These are phyloP conservation scores for Paecilomyces variotii DNA, from an alignment of 2,329 filamentous ascomycete species.

Conservation along the genomic window DNA sequence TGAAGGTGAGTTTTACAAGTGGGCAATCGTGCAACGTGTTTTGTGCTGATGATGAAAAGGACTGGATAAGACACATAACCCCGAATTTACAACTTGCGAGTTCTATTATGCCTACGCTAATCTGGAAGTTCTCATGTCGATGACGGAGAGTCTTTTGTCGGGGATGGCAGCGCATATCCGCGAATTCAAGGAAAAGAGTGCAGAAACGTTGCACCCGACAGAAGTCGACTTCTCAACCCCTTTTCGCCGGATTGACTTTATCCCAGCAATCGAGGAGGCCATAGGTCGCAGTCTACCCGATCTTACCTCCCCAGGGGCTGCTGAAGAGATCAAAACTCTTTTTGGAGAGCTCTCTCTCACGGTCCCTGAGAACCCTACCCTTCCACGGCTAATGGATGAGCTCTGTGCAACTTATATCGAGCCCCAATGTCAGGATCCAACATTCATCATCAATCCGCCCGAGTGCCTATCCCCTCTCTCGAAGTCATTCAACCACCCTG, in stretches of 20 bases:
- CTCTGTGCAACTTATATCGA: constrained; percentile 73
- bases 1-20: constrained; percentile 51
- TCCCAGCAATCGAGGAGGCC: constrained; percentile 65
- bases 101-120: constrained; percentile 86
- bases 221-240: constrained; percentile 50
- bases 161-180: constrained; percentile 49
- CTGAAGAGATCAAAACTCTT: constrained; percentile 49
- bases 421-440: constrained; percentile 60
- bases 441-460: constrained; percentile 85
- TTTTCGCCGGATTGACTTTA: constrained; percentile 67
- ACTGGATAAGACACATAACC: constrained; percentile 84
- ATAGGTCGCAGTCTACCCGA: constrained; percentile 61
- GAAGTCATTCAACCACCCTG: constrained; percentile 70
- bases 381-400: constrained; percentile 70
- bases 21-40: background rate
- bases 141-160: constrained; percentile 65
- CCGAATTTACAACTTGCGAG: constrained; percentile 95
- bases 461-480: constrained; percentile 84
- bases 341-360: constrained; percentile 45
- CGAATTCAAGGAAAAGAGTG: constrained; percentile 31
- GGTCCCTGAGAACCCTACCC: constrained; percentile 46
- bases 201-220: constrained; percentile 39
- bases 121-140: constrained; percentile 63
- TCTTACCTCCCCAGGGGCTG: constrained; percentile 47
- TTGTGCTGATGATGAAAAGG: constrained; percentile 23